Conservation (phyloP, 495 filamentous ascomycete species). For the Penicillium longicatenatum region DNA sequence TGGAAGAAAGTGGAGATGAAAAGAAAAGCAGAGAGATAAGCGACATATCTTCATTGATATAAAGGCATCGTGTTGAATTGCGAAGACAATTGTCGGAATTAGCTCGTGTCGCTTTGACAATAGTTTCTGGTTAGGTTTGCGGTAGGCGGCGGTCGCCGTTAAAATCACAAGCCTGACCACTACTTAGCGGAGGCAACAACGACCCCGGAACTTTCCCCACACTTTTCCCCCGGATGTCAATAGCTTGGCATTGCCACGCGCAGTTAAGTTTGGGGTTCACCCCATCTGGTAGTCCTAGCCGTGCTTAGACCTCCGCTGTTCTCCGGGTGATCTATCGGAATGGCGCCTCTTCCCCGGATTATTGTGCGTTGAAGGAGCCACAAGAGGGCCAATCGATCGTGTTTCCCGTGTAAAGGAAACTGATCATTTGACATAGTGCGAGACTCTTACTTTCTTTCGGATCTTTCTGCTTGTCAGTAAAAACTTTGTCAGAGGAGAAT, state of each 20-base stretch:
- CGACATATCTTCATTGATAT: background rate
- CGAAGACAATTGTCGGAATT: background rate
- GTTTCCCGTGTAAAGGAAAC: no score
- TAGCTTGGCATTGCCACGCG: background rate
- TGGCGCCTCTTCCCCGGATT: background rate
- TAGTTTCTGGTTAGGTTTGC: conserved; percentile 3
- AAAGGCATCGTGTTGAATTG: background rate
- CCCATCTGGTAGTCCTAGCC: background rate
- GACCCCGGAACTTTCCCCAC: background rate
- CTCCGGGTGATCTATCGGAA: background rate
- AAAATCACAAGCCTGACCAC: background rate
- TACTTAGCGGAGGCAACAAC: background rate
- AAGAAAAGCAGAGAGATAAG: background rate
- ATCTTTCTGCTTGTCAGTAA: no score
- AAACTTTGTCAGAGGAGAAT: no score
- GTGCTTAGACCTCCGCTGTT: background rate
- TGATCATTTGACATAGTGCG: no score
- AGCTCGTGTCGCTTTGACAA: background rate
- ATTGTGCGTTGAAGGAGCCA: no score
- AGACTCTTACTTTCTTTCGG: no score
- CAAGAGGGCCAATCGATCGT: no score
- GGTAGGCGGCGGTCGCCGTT: conserved; percentile 20
- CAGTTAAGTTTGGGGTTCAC: background rate
- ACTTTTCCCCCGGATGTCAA: background rate
- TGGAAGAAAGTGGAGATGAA: conserved; percentile 2